Conservation (phyloP, 768 basidiomycete species). For the Lactifluus echinatus region DNA sequence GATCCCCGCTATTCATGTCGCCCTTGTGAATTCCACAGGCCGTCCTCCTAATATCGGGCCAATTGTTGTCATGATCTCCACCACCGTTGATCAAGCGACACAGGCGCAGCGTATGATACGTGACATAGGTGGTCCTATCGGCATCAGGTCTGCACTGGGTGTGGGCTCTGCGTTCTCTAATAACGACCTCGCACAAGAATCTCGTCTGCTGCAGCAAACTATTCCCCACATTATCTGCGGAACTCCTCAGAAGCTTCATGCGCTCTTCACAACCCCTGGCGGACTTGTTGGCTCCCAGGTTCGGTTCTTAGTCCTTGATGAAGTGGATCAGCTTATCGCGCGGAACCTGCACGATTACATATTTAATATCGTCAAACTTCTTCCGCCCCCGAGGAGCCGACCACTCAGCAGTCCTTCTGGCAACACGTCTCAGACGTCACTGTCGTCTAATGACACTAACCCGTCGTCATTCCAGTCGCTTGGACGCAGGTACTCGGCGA, state of each 20-base stretch:
- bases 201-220: conserved; percentile 79
- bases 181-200: conserved; percentile 60
- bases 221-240: conserved; percentile 95
- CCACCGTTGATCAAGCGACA: conserved; percentile 97
- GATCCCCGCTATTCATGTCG: conserved; percentile 81
- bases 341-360: conserved; percentile 95
- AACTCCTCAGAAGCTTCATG: conserved; percentile 92
- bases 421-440: conserved; percentile 19
- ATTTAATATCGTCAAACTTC: conserved; percentile 82
- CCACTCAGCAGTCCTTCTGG: conserved; percentile 39
- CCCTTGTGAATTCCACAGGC: conserved; percentile 51
- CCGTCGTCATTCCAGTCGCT: conserved; percentile 26
- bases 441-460: conserved; percentile 15
- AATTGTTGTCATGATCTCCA: conserved; percentile 88
- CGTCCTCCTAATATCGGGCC: conserved; percentile 67
- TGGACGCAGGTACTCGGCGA: conserved; percentile 49
- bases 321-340: conserved; percentile 96
- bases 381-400: conserved; percentile 81
- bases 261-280: conserved; percentile 74
- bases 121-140: conserved; percentile 88
- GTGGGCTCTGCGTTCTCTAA: conserved; percentile 65
- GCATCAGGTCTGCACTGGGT: conserved; percentile 82
- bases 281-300: conserved; percentile 79
- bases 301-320: conserved; percentile 90
- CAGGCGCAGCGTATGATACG: conserved; percentile 95